These are phyloP conservation scores for Fusarium verticillioides DNA, from an alignment of 2,329 filamentous ascomycete genomes.

Conservation along the genomic window DNA sequence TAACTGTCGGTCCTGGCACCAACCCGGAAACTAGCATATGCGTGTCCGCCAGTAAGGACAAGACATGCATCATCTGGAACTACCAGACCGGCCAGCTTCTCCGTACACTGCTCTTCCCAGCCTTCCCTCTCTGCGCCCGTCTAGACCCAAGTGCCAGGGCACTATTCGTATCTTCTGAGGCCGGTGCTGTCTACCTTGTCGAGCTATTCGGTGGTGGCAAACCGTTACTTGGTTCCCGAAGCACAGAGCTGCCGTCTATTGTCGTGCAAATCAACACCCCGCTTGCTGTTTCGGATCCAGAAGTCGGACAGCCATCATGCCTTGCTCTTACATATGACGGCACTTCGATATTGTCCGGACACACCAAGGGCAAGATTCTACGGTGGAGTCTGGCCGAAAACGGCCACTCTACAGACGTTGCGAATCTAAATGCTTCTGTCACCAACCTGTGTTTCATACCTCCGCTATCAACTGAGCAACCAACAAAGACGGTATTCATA, in stretches of 20 bases:
- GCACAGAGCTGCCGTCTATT: constrained; percentile 65
- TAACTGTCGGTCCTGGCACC: constrained; percentile 72
- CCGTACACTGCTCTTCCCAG: constrained; percentile 83
- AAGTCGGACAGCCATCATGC: constrained; percentile 73
- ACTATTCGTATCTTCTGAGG: constrained; percentile 82
- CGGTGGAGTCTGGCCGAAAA: constrained; percentile 82
- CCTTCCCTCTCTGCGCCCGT: constrained; percentile 75
- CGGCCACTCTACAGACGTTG: constrained; percentile 73
- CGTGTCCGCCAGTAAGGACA: constrained; percentile 85
- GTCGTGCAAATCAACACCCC: constrained; percentile 66
- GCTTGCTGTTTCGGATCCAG: constrained; percentile 67
- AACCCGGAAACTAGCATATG: constrained; percentile 80
- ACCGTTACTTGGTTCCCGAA: constrained; percentile 64
- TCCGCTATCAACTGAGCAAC: constrained; percentile 58
- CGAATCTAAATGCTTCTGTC: constrained; percentile 81
- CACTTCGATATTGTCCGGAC: constrained; percentile 81
- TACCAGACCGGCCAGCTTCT: constrained; percentile 81
- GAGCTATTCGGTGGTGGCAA: constrained; percentile 73
- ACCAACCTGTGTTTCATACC: constrained; percentile 83
- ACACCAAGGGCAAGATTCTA: constrained; percentile 80
- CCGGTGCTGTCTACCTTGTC: constrained; percentile 82
- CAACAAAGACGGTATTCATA: constrained; percentile 67
- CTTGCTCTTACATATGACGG: constrained; percentile 85
- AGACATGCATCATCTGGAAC: constrained; percentile 93
- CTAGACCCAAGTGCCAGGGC: constrained; percentile 87